Evolutionary conservation across 805 yeast species (phyloP).

Genomic region (Barnettozyma pratensis): DNA sequence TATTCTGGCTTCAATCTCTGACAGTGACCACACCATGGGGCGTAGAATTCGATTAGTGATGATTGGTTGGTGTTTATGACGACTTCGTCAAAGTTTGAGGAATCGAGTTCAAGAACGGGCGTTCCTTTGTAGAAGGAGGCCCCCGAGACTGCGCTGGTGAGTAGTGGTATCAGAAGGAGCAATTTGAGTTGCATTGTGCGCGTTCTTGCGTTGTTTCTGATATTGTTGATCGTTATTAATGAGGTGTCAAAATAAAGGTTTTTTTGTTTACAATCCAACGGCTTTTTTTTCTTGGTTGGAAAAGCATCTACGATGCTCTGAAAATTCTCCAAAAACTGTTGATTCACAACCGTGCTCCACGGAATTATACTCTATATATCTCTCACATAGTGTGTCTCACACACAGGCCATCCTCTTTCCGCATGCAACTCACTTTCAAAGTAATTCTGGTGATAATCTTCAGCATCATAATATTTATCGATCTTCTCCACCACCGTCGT

Average conservation of each 20-base stretch:
- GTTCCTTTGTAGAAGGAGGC: constrained; percentile 10
- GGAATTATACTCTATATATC: constrained; percentile 18
- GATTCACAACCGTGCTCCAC: no score
- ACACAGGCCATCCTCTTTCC: constrained; percentile 25
- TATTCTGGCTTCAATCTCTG: constrained; percentile 60
- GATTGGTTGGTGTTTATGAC: constrained; percentile 71
- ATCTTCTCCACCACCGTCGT: constrained; percentile 65
- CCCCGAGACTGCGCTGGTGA: not conserved
- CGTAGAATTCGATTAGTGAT: constrained; percentile 81
- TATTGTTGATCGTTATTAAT: not conserved
- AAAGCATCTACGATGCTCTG: no score
- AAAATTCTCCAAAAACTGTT: no score
- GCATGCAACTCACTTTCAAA: constrained; percentile 32
- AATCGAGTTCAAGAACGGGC: constrained; percentile 50
- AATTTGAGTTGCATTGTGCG: not conserved
- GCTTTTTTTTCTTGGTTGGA: no score
- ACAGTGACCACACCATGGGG: constrained; percentile 99
- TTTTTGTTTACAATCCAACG: no score
- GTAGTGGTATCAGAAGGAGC: not conserved
- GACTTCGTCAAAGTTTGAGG: constrained; percentile 58
- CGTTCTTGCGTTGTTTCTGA: not conserved
- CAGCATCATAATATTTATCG: constrained; percentile 80
- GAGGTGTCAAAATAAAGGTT: no score
- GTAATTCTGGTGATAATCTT: constrained; percentile 83
- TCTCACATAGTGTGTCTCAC: constrained; percentile 82